Evolutionary conservation across 345 rosid genomes (phyloP), one percentile per base, ranked within the genome.

Genomic region (Rhodomyrtus tomentosa): DNA sequence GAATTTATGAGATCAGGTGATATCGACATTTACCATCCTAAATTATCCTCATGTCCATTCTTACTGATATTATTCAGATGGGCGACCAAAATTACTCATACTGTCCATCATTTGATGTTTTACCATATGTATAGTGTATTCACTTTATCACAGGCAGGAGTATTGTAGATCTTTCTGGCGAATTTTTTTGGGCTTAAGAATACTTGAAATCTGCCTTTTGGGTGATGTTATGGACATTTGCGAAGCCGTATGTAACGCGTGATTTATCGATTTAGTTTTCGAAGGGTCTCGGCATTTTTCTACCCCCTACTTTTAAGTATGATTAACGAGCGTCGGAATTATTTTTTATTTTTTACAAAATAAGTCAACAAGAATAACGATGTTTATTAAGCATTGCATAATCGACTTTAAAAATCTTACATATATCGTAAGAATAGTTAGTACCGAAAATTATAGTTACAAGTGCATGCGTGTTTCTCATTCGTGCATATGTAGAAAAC

Each of bases 391-490:
- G 20, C 40, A 15, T 62, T 40, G 74, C 74, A 62, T 62, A 62
- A 62, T 1, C 1, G 0, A 15, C 7, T 62, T 62, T 29, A 29
- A 62, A 62, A 29, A 2, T 7, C 15, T 58, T 58, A 14, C 36
- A 27, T 13, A 13, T 58, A 58, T 13, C 38, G 27, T 32, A 27
- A 27, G 0, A 58, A 27, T 58, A 27, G 3, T 56, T 5, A 13
- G 38, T 27, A 58, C 13, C 4, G 15, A 6, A 58, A 6, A 27
- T 13, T 58, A 15, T 5, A 58, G 6, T 58, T n/a, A 58, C 6
- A 1, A 6, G 4, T 1, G 29, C 7, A 0, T 11, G 6, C 2
- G 14, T 2, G 3, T n/a, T 16, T 11, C 3, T 1, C 29, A 12
- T 0, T 0, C 5, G 32, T n/a, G 72, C 72, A 27, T 27, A n/a